These are phyloP conservation scores for Talaromyces islandicus DNA, from an alignment of 2,329 filamentous ascomycete species.

Conservation along the genomic window DNA sequence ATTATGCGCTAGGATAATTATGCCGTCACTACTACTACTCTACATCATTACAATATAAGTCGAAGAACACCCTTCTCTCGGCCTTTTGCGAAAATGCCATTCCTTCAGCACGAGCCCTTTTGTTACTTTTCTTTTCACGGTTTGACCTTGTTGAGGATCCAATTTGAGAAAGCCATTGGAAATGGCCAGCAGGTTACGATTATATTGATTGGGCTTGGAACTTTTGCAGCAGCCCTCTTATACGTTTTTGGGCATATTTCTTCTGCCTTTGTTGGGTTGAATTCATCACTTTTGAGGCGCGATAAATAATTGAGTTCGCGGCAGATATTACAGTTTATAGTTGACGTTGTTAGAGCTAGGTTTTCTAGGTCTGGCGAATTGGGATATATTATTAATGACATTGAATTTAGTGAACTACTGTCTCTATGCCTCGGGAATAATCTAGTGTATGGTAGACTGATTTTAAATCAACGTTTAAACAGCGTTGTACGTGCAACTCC, in stretches of 20 bases:
- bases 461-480: no score
- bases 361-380: not conserved
- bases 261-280: not conserved
- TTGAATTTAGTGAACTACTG: not conserved
- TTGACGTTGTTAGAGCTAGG: not conserved
- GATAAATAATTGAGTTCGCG: not conserved
- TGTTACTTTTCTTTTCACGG: not conserved
- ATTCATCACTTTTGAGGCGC: not conserved
- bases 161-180: not conserved
- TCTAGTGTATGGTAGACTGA: no score
- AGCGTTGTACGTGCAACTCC: no score
- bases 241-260: not conserved
- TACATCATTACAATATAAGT: not conserved
- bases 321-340: not conserved
- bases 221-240: not conserved
- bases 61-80: not conserved
- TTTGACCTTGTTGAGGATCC: not conserved
- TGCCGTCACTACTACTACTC: not conserved
- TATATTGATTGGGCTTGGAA: not conserved
- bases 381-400: not conserved
- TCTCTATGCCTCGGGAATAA: no score
- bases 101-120: not conserved
- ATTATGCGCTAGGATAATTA: slow-evolving; percentile 56
- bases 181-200: not conserved
- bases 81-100: not conserved